Conservation (phyloP, 768 basidiomycete species). For the Boletus speciosus region DNA sequence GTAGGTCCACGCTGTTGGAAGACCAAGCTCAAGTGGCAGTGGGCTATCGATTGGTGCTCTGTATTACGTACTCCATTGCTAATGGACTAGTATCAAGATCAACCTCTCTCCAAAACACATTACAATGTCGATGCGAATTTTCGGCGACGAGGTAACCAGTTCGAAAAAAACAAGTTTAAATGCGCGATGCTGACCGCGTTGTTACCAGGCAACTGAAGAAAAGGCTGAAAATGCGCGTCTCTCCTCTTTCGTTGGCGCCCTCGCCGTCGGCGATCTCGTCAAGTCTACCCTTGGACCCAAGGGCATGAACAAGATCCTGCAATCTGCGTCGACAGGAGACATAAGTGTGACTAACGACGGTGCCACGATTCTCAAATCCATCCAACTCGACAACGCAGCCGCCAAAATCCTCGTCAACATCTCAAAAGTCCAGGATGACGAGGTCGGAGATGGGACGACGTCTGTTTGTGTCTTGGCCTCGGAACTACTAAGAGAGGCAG, state of each 20-base stretch:
- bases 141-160: slow-evolving; percentile 52
- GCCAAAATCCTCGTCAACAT: slow-evolving; percentile 99
- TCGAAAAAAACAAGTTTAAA: not conserved
- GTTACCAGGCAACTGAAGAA: slow-evolving; percentile 76
- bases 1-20: no score
- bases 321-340: slow-evolving; percentile 83
- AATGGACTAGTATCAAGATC: slow-evolving; percentile 1
- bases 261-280: slow-evolving; percentile 96
- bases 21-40: no score
- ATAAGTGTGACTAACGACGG: slow-evolving; percentile 99
- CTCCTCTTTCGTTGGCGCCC: slow-evolving; percentile 95
- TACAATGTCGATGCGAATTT: slow-evolving; percentile 59
- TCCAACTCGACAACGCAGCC: slow-evolving; percentile 96
- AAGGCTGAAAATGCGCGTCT: slow-evolving; percentile 97
- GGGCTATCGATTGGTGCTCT: no score
- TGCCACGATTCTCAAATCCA: slow-evolving; percentile 95
- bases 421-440: slow-evolving; percentile 99
- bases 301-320: slow-evolving; percentile 99
- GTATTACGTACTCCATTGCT: not conserved
- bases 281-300: slow-evolving; percentile 98
- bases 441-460: slow-evolving; percentile 95
- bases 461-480: slow-evolving; percentile 88
- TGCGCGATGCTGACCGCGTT: slow-evolving; percentile 2
- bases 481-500: slow-evolving; percentile 91
- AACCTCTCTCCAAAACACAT: not conserved